These are phyloP conservation scores for Trichoderma hamatum DNA, from an alignment of 2,329 filamentous ascomycete genomes.

Conservation along the genomic window DNA sequence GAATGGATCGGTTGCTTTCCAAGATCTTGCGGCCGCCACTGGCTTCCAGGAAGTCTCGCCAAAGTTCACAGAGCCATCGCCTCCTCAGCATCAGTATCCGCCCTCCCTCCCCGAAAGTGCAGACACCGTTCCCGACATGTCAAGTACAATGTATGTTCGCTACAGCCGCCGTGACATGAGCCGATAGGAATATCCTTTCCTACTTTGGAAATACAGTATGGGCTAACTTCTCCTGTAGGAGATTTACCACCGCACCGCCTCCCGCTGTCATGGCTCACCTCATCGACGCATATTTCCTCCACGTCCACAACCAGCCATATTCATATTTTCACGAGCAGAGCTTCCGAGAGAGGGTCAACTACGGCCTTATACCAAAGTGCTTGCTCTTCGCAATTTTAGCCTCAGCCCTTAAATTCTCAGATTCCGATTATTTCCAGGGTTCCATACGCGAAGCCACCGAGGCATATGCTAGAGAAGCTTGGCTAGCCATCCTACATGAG, in stretches of 20 bases:
- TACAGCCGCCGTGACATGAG: not conserved
- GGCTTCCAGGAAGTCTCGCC: slow-evolving; percentile 12
- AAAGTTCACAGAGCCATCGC: slow-evolving; percentile 17
- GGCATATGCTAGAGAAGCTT: slow-evolving; percentile 22
- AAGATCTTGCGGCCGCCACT: slow-evolving; percentile 8
- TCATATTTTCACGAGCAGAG: slow-evolving; percentile 22
- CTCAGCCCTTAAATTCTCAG: slow-evolving; percentile 21
- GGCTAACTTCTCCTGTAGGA: slow-evolving; percentile 7
- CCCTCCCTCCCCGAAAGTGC: slow-evolving; percentile 5
- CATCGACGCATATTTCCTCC: slow-evolving; percentile 18
- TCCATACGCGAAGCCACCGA: slow-evolving; percentile 20
- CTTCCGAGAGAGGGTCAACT: slow-evolving; percentile 19
- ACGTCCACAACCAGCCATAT: slow-evolving; percentile 22
- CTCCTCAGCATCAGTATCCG: slow-evolving; percentile 12
- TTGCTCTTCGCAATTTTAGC: slow-evolving; percentile 18
- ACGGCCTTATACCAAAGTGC: slow-evolving; percentile 17
- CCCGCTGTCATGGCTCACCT: slow-evolving; percentile 20
- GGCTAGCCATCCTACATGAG: slow-evolving; percentile 17
- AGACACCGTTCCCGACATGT: slow-evolving; percentile 1
- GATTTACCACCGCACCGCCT: slow-evolving; percentile 19
- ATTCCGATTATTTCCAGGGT: slow-evolving; percentile 13
- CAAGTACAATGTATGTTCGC: slow-evolving; percentile 12
- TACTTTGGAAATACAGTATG: not conserved
- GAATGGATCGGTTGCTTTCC: slow-evolving; percentile 8
- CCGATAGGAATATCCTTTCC: not conserved